Evolutionary conservation across 2,329 filamentous ascomycete species (phyloP).

Genomic region (Corynespora cassiicola): DNA sequence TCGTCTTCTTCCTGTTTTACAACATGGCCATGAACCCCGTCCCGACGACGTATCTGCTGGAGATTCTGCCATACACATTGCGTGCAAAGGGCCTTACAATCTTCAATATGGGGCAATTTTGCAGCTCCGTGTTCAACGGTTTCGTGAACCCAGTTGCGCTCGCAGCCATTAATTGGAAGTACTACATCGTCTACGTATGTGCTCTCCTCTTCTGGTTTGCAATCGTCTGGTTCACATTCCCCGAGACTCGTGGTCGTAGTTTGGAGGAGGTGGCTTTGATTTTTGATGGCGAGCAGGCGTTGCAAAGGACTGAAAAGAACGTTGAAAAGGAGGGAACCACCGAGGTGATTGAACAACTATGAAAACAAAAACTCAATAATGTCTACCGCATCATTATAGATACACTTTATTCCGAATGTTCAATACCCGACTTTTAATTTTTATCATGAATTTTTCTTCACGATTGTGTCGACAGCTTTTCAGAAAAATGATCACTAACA

Average conservation of each 20-base stretch:
- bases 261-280: conserved; percentile 63
- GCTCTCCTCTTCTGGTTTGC: conserved; percentile 60
- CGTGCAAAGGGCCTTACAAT: conserved; percentile 58
- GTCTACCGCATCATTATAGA: too few relatives aligned
- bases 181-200: conserved; percentile 55
- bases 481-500: too few relatives aligned
- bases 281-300: conserved; percentile 10
- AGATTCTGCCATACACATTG: conserved; percentile 58
- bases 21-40: conserved; percentile 61
- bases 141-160: conserved; percentile 49
- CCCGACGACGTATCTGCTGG: conserved; percentile 60
- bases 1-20: conserved; percentile 18
- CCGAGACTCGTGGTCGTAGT: conserved; percentile 59
- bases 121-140: conserved; percentile 34
- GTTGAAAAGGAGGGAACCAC: not conserved
- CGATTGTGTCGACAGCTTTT: too few relatives aligned
- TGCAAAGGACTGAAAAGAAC: not conserved
- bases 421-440: too few relatives aligned
- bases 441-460: too few relatives aligned
- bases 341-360: too few relatives aligned
- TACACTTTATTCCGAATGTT: too few relatives aligned
- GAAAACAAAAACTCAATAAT: too few relatives aligned
- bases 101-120: too few relatives aligned
- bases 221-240: conserved; percentile 62
- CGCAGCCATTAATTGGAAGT: conserved; percentile 48